A percentile compares a stretch with the other conserved stretches of the same genome.
phyloP scores from a whole-genome alignment of 225 moss, liverwort and hornwort genomes.

The Physcomitrellopsis africana region DNA sequence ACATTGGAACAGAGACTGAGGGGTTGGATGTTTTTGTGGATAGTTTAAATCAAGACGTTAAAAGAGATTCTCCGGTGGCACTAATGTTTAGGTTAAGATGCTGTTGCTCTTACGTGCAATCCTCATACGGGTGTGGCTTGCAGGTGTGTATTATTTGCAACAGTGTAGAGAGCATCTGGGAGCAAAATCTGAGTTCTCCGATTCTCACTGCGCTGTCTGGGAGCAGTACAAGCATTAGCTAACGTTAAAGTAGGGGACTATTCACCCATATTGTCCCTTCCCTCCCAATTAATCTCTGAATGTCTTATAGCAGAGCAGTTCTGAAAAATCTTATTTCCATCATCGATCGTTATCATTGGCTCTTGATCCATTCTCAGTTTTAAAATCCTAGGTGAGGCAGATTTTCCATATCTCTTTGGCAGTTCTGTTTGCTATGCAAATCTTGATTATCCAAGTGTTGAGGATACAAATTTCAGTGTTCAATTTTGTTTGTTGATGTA shows the following conservation, averaged over 20 bases:
- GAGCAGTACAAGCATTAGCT: constrained; percentile 77
- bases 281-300: constrained; percentile 78
- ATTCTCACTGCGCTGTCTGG: constrained; percentile 71
- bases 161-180: constrained; percentile 85
- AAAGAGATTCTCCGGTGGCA: too few relatives aligned
- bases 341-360: constrained; percentile 85
- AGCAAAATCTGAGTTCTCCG: constrained; percentile 85
- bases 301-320: constrained; percentile 85
- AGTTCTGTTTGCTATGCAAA: too few relatives aligned
- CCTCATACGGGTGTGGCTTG: constrained; percentile 18
- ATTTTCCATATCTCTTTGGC: neutral
- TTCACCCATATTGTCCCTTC: constrained; percentile 80
- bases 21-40: too few relatives aligned
- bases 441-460: too few relatives aligned
- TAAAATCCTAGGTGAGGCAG: constrained; percentile 79
- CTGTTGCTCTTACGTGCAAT: constrained; percentile 12
- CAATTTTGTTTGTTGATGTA: too few relatives aligned
- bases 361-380: constrained; percentile 94
- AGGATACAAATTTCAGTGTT: too few relatives aligned
- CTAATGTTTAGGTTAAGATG: neutral
- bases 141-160: constrained; percentile 90
- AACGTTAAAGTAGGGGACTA: constrained; percentile 71
- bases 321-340: constrained; percentile 83
- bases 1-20: too few relatives aligned
- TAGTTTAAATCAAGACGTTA: too few relatives aligned